Conservation (phyloP, 2,329 filamentous ascomycete genomes). For the Penicillium sp. region DNA sequence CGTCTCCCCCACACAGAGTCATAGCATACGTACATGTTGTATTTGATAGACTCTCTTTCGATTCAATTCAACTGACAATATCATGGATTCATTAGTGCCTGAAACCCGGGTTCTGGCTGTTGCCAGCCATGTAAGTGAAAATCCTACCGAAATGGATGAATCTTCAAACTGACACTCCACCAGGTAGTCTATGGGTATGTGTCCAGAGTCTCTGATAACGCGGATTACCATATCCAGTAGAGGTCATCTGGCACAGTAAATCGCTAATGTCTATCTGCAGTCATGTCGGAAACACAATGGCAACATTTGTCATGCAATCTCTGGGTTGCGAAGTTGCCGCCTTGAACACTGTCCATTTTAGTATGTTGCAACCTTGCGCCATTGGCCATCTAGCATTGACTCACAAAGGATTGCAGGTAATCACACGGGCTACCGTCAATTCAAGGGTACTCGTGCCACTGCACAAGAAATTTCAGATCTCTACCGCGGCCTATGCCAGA, state of each 20-base stretch:
- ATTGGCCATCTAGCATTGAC: neutral
- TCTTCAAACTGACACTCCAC: conserved; percentile 10
- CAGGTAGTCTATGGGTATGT: conserved; percentile 39
- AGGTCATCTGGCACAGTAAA: conserved; percentile 1
- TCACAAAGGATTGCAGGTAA: conserved; percentile 63
- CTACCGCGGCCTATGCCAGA: conserved; percentile 80
- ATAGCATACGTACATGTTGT: neutral
- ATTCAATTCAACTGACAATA: conserved; percentile 16
- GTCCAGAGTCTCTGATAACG: conserved; percentile 6
- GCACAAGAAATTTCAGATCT: conserved; percentile 80
- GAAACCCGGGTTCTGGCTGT: conserved; percentile 76
- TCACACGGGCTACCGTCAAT: conserved; percentile 87
- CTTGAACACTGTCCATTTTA: conserved; percentile 96
- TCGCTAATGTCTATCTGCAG: conserved; percentile 48
- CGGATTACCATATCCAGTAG: conserved; percentile 8
- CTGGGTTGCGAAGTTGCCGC: conserved; percentile 91
- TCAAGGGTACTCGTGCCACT: conserved; percentile 78
- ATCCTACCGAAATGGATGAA: conserved; percentile 35
- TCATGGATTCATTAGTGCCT: conserved; percentile 49
- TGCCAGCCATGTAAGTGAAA: conserved; percentile 77
- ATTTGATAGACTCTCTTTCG: conserved; percentile 4
- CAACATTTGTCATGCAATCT: conserved; percentile 89
- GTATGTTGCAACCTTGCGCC: conserved; percentile 53
- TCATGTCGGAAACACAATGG: conserved; percentile 97
- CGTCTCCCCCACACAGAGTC: conserved; percentile 16